Evolutionary conservation across 768 basidiomycete species (phyloP).

Genomic region (Naganishia vaughanmartiniae): DNA sequence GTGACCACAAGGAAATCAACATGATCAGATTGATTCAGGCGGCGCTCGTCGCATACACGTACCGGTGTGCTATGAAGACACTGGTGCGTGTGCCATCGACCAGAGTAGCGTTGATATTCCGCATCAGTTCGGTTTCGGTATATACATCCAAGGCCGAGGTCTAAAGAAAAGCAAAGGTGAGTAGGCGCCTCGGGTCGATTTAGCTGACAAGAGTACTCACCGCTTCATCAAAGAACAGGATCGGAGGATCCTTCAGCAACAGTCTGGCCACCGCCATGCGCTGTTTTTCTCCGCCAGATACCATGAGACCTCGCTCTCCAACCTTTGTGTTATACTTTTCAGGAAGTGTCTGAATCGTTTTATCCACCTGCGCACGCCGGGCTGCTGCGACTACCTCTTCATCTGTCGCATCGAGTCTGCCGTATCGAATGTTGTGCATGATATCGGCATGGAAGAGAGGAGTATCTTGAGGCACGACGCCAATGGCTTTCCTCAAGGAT

Average conservation of each 20-base stretch:
- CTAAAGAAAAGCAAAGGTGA: constrained; percentile 53
- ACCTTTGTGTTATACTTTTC: constrained; percentile 87
- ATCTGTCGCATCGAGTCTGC: constrained; percentile 78
- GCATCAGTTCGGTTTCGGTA: constrained; percentile 92
- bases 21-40: background rate
- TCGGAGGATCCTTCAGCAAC: constrained; percentile 88
- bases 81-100: constrained; percentile 78
- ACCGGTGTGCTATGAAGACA: constrained; percentile 92
- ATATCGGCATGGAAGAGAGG: constrained; percentile 95
- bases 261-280: constrained; percentile 88
- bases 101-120: constrained; percentile 78
- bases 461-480: constrained; percentile 97
- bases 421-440: constrained; percentile 92
- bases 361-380: constrained; percentile 79
- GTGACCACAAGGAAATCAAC: background rate
- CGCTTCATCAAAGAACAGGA: constrained; percentile 97
- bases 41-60: background rate
- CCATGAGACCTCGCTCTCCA: constrained; percentile 95
- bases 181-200: background rate
- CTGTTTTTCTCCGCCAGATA: constrained; percentile 98
- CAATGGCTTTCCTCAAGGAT: constrained; percentile 71
- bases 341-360: constrained; percentile 73
- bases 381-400: constrained; percentile 84
- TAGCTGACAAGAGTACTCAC: constrained; percentile 56
- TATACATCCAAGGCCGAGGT: constrained; percentile 94